Base-by-base conservation (phyloP, 208 protist genomes). In the Trypanosoma theileri region DNA sequence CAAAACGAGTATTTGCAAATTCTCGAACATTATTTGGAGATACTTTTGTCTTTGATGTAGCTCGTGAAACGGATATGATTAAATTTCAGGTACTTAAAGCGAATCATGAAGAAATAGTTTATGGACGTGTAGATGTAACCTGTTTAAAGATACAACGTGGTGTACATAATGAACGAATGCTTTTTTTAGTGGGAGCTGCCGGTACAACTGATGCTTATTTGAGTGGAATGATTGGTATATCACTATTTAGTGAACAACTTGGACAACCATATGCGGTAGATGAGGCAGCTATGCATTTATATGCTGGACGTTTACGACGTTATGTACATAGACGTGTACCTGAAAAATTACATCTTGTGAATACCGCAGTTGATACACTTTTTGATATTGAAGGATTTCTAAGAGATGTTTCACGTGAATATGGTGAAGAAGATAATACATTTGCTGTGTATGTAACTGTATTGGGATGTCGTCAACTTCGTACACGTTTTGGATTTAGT, bases 341-440 rank as follows among this genome's bases (percentile, higher is more conserved):
- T 13, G 74, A 88, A 55, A 86, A 70, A 31, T 69, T 95, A 46
- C 90, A 95, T 72, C 85, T 88, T 66, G 82, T 92, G 11, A 77
- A 89, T 69, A 57, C 93, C 6, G 79, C 80, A 10, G 72, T 93
- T 4, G 77, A 77, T 26, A 93, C 87, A 8, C 79, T 91, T 13
- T 93, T 90, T 57, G 90, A 95, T 65, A 91, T 92, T 71, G 87
- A 95, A 64, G 82, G 79, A 35, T 92, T 93, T 71, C 79, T 95
- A 70, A 81, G 74, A 26, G 79, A 91, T 63, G 51, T 95, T 46
- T 67, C 81, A 13, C 52, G 69, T 17, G 65, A 77, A 52, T 88
- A 90, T 74, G 85, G 85, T 3, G 80, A 85, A 48, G 87, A 93
- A 57, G 82, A 89, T 64, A 73, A 79, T 0, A 88, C 85, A 10